Evolutionary conservation across 225 moss, liverwort and hornwort species (phyloP), one percentile per base, ranked within the genome.

Genomic region (Polytrichum commune): DNA sequence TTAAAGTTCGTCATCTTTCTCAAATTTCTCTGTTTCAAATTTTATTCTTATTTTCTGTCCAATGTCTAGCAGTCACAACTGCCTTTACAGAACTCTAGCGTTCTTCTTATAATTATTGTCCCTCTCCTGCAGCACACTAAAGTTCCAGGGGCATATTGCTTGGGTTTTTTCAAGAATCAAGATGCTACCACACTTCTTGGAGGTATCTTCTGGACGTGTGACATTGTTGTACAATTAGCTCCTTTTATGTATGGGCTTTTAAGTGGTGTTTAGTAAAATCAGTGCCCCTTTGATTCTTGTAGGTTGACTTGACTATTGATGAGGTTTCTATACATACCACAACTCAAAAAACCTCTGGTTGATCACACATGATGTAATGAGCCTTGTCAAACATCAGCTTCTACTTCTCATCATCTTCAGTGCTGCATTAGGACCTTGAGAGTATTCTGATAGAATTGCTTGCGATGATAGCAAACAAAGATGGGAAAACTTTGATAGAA

Each of bases 161-260:
- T 95, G 23, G 95, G 95, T 62, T 79, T 95, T 70, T 95, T 95
- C 72, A 90, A 95, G 79, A 93, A 90, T 58, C 90, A 87, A 71
- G 95, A 95, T 72, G 78, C 89, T 62, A 95, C 95, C 30, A 95
- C 95, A 63, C 78, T 95, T 27, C 88, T 95, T 70, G 95, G 93
- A 87, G 95, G 93, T 91, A 87, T 6, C 72, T 73, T 78, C 60
- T 69, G 33, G 22, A 53, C 66, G 32, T 29, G 56, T 27, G 27
- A 27, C 46, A 69, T 38, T 7, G n/a, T 9, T 16, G 66, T 19
- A 33, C 62, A 69, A 29, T 76, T 55, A 56, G 70, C 32, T 65
- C 62, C 19, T 53, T 66, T 5, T 4, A 25, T 13, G 62, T 6
- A 55, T 62, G 60, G 72, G 54, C 27, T 32, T 77, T 30, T 13